These are phyloP conservation scores for Entophlyctis luteolus DNA, from an alignment of 192 early-diverging fungal genomes.

Conservation along the genomic window DNA sequence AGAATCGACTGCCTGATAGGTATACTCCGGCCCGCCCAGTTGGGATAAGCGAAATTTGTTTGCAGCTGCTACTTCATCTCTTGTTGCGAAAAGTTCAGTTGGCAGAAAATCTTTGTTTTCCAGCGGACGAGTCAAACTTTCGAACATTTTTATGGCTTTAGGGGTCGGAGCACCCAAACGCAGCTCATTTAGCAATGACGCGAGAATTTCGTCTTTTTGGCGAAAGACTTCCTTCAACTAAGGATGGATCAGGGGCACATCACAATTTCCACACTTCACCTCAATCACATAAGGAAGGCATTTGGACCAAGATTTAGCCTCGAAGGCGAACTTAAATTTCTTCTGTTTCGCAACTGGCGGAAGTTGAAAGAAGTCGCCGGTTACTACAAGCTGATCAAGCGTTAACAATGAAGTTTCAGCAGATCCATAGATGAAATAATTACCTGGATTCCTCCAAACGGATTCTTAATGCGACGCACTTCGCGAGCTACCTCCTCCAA, in stretches of 20 bases:
- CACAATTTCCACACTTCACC: not conserved
- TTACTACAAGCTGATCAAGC: not conserved
- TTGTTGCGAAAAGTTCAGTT: conserved; percentile 37
- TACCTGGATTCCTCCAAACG: conserved; percentile 53
- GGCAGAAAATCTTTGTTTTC: conserved; percentile 52
- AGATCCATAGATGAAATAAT: not conserved
- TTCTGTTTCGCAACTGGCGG: not conserved
- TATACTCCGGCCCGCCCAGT: conserved; percentile 24
- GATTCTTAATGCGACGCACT: conserved; percentile 9
- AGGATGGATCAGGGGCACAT: not conserved
- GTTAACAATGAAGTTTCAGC: not conserved
- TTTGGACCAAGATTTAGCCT: not conserved
- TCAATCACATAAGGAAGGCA: not conserved
- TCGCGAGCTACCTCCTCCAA: conserved; percentile 34
- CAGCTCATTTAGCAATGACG: conserved; percentile 81
- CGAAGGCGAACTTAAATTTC: conserved; percentile 7
- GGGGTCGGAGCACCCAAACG: conserved; percentile 65
- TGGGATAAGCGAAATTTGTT: conserved; percentile 47
- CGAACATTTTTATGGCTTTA: conserved; percentile 49
- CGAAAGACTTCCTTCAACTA: conserved; percentile 76
- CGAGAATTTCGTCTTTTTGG: conserved; percentile 75
- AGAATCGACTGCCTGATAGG: conserved; percentile 56
- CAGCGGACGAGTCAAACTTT: conserved; percentile 38
- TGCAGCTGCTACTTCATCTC: conserved; percentile 14
- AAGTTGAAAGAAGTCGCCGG: conserved; percentile 20